phyloP scores from a whole-genome alignment of 2,329 filamentous ascomycete genomes.

The Phyllosticta paracitricarpa region DNA sequence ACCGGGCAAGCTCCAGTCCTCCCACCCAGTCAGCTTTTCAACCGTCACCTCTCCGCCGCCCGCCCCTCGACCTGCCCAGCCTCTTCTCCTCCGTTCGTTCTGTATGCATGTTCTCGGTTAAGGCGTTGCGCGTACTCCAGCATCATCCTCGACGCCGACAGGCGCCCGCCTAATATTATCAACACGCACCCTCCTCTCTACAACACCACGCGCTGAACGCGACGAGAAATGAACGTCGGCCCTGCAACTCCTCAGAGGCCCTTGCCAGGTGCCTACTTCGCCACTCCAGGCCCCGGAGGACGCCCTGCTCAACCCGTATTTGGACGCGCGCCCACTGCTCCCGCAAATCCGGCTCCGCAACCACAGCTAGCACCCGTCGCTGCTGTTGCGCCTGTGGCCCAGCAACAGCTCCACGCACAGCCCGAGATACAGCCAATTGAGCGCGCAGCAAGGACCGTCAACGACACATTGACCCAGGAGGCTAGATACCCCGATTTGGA shows the following conservation, averaged over 20 bases:
- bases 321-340: constrained; percentile 5
- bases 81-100: constrained; percentile 1
- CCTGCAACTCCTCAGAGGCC: constrained; percentile 57
- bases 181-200: background rate
- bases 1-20: background rate
- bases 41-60: background rate
- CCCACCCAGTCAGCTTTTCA: background rate
- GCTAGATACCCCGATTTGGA: constrained; percentile 81
- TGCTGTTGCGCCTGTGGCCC: background rate
- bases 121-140: constrained; percentile 2
- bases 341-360: constrained; percentile 6
- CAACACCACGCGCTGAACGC: constrained; percentile 6
- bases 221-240: background rate
- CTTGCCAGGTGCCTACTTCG: constrained; percentile 65
- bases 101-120: constrained; percentile 2
- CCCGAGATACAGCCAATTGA: constrained; percentile 50
- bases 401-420: constrained; percentile 2
- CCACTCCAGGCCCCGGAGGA: constrained; percentile 48
- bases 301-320: constrained; percentile 8
- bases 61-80: background rate
- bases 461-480: constrained; percentile 65
- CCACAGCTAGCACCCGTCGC: constrained; percentile 4
- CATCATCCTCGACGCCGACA: constrained; percentile 2
- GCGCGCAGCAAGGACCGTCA: constrained; percentile 75
- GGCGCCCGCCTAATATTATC: constrained; percentile 5